Conservation (phyloP, 2,329 filamentous ascomycete species). For the Stenocarpella maydis region DNA sequence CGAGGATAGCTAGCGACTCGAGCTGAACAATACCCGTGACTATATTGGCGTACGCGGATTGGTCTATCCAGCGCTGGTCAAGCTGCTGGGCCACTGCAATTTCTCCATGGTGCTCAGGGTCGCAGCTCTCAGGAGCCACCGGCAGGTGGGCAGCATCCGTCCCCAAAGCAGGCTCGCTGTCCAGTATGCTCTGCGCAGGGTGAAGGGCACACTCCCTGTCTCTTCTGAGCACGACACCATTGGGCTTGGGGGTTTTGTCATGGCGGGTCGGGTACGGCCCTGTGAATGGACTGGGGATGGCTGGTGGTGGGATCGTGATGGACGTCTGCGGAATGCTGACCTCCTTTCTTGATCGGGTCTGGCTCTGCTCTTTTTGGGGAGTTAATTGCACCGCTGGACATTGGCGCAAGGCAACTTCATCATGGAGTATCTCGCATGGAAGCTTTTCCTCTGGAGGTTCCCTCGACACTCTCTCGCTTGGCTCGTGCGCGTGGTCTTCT, state of each 20-base stretch:
- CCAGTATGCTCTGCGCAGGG: not conserved
- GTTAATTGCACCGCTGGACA: not conserved
- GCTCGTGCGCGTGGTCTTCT: not conserved
- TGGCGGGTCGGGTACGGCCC: not conserved
- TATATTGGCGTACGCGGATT: not conserved
- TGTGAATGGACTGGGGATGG: not conserved
- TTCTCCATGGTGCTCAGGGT: not conserved
- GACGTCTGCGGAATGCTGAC: not conserved
- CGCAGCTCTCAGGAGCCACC: not conserved
- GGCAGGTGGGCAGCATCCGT: not conserved
- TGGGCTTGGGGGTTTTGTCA: not conserved
- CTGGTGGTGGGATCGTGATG: not conserved
- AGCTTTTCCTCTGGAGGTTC: not conserved
- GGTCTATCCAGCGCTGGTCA: not conserved
- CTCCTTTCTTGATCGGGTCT: not conserved
- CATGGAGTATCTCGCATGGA: not conserved
- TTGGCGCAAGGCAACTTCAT: not conserved
- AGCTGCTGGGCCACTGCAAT: slow-evolving; percentile 6
- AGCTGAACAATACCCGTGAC: not conserved
- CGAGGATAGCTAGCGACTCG: not conserved
- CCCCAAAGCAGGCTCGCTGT: not conserved
- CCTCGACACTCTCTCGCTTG: not conserved
- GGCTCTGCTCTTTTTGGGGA: not conserved
- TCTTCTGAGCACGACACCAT: not conserved
- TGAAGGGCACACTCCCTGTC: not conserved